Conservation (phyloP, 352 stramenopile species). For the Saprolegnia diclina region DNA sequence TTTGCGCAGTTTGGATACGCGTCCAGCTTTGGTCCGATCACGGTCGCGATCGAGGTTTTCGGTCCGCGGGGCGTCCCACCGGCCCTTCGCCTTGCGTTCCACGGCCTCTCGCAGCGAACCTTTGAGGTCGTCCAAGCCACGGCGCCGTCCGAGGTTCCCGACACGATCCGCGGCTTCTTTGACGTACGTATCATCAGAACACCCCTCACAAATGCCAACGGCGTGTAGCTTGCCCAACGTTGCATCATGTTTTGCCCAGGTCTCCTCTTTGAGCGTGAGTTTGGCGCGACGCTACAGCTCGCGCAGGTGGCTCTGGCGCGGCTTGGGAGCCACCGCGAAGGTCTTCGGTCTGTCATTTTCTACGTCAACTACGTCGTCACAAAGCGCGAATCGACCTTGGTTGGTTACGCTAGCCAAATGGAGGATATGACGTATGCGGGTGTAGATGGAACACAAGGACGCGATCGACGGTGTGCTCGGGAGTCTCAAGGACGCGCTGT, state of each 20-base stretch:
- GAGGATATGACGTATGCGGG: neutral
- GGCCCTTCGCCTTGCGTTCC: neutral
- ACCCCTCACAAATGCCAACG: neutral
- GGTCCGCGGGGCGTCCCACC: neutral
- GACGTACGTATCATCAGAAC: neutral
- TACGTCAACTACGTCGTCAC: slow-evolving; percentile 22
- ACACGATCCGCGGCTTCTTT: slow-evolving; percentile 23
- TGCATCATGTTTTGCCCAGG: slow-evolving; percentile 17
- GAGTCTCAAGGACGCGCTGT: neutral
- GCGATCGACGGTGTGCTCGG: neutral
- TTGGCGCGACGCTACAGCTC: slow-evolving; percentile 4
- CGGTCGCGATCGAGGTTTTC: slow-evolving; percentile 15
- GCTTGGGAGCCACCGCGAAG: slow-evolving; percentile 17
- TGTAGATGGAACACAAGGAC: neutral
- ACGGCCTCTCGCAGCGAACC: neutral
- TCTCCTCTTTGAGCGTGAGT: slow-evolving; percentile 5
- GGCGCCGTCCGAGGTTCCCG: slow-evolving; percentile 14
- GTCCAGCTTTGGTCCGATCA: neutral
- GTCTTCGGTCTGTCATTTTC: slow-evolving; percentile 17
- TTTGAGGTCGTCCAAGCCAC: neutral
- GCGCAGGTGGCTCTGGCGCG: neutral
- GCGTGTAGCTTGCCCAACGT: slow-evolving; percentile 3
- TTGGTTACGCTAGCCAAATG: neutral
- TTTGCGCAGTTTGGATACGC: neutral
- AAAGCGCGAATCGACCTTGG: slow-evolving; percentile 15